Evolutionary conservation across 176 grass and related monocot species (phyloP).

Genomic region (Triticum urartu): DNA sequence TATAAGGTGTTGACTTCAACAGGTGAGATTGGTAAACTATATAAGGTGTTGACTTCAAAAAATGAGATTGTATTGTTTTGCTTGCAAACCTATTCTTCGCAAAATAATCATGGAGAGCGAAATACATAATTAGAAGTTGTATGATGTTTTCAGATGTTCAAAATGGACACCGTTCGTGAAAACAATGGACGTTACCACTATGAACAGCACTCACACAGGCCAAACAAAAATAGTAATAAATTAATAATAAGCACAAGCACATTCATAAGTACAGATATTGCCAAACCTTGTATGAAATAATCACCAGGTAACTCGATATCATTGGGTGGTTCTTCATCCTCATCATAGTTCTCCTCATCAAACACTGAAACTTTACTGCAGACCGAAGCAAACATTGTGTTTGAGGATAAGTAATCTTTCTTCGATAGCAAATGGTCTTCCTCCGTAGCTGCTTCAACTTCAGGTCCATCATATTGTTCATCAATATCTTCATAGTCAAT

Average conservation of each 20-base stretch:
- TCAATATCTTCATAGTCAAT: constrained; percentile 98
- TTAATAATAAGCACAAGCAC: neutral
- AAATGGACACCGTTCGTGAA: constrained; percentile 3
- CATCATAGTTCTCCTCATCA: constrained; percentile 91
- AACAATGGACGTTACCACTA: neutral
- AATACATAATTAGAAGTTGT: neutral
- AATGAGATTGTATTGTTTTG: constrained; percentile 22
- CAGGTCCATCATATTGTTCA: constrained; percentile 99
- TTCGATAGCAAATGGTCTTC: constrained; percentile 82
- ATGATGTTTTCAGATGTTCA: neutral
- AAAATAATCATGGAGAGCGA: neutral
- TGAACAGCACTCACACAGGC: neutral
- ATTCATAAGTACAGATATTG: constrained; percentile 15
- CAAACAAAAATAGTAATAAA: neutral
- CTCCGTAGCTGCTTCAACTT: constrained; percentile 79
- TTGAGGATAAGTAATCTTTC: constrained; percentile 83
- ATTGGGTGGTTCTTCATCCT: constrained; percentile 69
- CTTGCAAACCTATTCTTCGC: neutral
- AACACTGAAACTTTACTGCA: constrained; percentile 59
- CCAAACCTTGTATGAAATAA: constrained; percentile 27
- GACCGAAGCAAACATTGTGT: constrained; percentile 51
- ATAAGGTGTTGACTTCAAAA: neutral
- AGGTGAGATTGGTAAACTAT: neutral
- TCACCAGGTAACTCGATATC: constrained; percentile 30
- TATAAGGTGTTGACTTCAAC: neutral